A percentile compares a stretch with the other conserved stretches of the same genome.
phyloP scores from a whole-genome alignment of 495 filamentous ascomycete species.

The Thermochaetoides thermophila region DNA sequence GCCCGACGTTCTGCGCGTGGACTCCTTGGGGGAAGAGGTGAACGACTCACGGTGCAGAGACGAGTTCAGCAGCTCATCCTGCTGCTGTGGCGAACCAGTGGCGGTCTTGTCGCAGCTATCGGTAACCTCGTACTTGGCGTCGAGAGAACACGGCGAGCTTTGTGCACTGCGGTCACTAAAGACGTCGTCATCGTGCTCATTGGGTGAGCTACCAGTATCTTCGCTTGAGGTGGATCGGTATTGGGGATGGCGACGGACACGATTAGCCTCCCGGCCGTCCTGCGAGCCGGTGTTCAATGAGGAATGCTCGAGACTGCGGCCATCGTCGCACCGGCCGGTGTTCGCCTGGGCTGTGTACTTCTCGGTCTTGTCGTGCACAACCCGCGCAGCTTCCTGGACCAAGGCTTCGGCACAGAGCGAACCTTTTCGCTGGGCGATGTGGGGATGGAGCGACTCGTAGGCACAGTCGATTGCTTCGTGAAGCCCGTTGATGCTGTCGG shows the following conservation, averaged over 20 bases:
- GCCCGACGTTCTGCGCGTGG: conserved; percentile 16
- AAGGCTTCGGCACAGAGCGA: conserved; percentile 24
- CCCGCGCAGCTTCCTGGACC: conserved; percentile 30
- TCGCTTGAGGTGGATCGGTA: conserved; percentile 13
- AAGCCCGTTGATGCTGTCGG: neutral
- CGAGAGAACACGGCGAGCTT: conserved; percentile 30
- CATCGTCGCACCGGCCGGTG: conserved; percentile 1
- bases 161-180: conserved; percentile 38
- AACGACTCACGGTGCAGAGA: conserved; percentile 7
- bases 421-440: conserved; percentile 8
- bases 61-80: conserved; percentile 3
- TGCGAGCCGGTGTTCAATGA: conserved; percentile 20
- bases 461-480: too few relatives aligned
- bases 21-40: conserved; percentile 2
- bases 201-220: conserved; percentile 27
- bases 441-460: neutral
- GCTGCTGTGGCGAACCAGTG: too few relatives aligned
- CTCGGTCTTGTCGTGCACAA: conserved; percentile 25
- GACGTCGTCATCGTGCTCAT: conserved; percentile 38
- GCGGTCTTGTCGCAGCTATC: too few relatives aligned
- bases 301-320: conserved; percentile 20
- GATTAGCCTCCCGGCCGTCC: too few relatives aligned
- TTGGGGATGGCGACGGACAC: conserved; percentile 14
- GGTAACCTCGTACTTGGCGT: conserved; percentile 15
- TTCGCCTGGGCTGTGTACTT: conserved; percentile 7